Percentiles rank a stretch among this genome's conserved stretches.
These are phyloP conservation scores for Candida glucosophila DNA, from an alignment of 1,139 yeast genomes.

Conservation along the genomic window DNA sequence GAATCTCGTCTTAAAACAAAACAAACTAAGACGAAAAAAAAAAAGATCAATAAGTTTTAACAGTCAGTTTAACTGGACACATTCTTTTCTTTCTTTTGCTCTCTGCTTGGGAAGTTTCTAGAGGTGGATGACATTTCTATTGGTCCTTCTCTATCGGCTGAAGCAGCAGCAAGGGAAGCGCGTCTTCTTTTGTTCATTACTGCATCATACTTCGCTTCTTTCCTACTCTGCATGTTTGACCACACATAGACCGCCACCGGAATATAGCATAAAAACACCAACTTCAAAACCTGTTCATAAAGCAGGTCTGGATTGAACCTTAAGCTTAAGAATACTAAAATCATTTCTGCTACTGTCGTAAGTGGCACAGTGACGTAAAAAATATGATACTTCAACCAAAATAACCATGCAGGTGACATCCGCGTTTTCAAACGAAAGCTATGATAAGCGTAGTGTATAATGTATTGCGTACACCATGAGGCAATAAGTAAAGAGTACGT, in stretches of 20 bases:
- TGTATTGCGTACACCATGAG: conserved; percentile 34
- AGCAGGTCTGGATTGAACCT: conserved; percentile 31
- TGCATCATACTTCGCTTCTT: conserved; percentile 13
- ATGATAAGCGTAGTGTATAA: conserved; percentile 38
- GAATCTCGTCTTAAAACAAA: too few relatives aligned
- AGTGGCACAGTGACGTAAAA: conserved; percentile 39
- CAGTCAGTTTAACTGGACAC: too few relatives aligned
- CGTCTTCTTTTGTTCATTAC: conserved; percentile 17
- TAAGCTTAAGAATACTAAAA: conserved; percentile 42
- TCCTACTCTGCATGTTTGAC: conserved; percentile 20
- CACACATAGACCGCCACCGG: conserved; percentile 32
- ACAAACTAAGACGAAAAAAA: too few relatives aligned
- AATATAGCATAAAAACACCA: conserved; percentile 22
- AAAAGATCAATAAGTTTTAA: too few relatives aligned
- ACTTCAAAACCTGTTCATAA: conserved; percentile 19
- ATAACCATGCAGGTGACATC: conserved; percentile 25
- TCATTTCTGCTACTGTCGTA: conserved; percentile 40
- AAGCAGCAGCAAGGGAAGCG: background rate
- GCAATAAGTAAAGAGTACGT: conserved; percentile 39
- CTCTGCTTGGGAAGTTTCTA: too few relatives aligned
- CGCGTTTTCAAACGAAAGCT: conserved; percentile 37
- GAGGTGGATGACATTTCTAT: background rate
- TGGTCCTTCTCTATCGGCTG: background rate
- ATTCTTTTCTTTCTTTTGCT: too few relatives aligned
- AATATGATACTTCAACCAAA: conserved; percentile 32